A percentile compares a stretch with the other conserved stretches of the same genome.
These are phyloP conservation scores for Colletotrichum limetticola DNA, from an alignment of 2,329 filamentous ascomycete species.

Conservation along the genomic window DNA sequence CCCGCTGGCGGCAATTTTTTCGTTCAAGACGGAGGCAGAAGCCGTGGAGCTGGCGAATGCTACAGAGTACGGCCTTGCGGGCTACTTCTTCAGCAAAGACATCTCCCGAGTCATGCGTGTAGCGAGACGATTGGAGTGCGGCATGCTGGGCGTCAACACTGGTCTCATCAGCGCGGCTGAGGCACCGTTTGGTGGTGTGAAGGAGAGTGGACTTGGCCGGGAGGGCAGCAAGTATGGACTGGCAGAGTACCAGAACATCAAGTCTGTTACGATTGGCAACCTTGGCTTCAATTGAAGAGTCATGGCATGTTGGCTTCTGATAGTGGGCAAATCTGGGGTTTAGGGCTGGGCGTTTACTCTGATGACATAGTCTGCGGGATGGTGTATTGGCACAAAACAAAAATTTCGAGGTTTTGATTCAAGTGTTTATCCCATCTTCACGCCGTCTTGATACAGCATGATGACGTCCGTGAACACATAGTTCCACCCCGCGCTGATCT, in stretches of 20 bases:
- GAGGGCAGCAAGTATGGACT: constrained; percentile 46
- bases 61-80: constrained; percentile 76
- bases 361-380: not conserved
- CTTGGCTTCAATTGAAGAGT: constrained; percentile 10
- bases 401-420: not conserved
- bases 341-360: not conserved
- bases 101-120: constrained; percentile 54
- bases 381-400: not conserved
- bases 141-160: constrained; percentile 49
- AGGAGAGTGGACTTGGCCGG: constrained; percentile 49
- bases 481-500: not conserved
- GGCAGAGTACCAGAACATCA: constrained; percentile 41
- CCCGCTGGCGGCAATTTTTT: constrained; percentile 75
- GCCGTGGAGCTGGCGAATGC: constrained; percentile 74
- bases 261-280: constrained; percentile 37
- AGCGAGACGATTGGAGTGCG: constrained; percentile 59
- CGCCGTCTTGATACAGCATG: not conserved
- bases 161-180: constrained; percentile 47
- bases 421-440: not conserved
- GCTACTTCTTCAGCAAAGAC: constrained; percentile 73
- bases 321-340: not conserved
- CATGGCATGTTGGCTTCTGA: not conserved
- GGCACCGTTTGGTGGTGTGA: constrained; percentile 48
- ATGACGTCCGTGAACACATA: not conserved
- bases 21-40: constrained; percentile 76